Base-by-base conservation (phyloP, 257 asterid species). In the Ilex asprella region DNA sequence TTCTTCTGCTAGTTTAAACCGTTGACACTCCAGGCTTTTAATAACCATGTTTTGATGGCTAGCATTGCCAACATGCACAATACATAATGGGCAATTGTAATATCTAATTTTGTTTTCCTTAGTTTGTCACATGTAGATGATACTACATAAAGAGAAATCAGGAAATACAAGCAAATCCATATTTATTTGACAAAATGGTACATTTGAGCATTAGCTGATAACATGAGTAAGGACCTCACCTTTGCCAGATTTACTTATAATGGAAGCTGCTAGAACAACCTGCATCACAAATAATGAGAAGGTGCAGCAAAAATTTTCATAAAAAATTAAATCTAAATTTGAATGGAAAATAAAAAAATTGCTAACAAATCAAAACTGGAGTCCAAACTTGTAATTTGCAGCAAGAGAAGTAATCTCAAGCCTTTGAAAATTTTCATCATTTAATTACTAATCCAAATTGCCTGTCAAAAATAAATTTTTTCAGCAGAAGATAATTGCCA, bases 251-350 rank as follows among this genome's bases (percentile, higher is more conserved):
- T 91, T 91, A 68, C 79, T 82, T 30, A 80, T 82, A 54, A 91
- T 84, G 12, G 94, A 86, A 56, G 96, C 96, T 47, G 96, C 95
- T 3, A 91, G 91, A 65, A 91, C 94, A 68, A 88, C 98, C 98
- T 91, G 85, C 78, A 73, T 61, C 47, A 8, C 41, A 35, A 35
- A 35, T 35, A 35, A 35, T 35, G 41, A 35, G 7, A 35, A 35
- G 5, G 41, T 3, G 41, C 8, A 35, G 41, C 41, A 35, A 35
- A 35, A 3, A 35, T 35, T 35, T 35, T 8, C 29, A 65, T 49
- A 46, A 62, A 55, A 35, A 35, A 35, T 3, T 8, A 35, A 8
- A 35, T 35, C 7, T 35, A 35, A 8, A 35, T 35, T 35, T 35
- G 7, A 35, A 35, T 8, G 30, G 21, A 9, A 9, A 31, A 6